Evolutionary conservation across 306 rosid species (phyloP).

Genomic region (Acacia confusa): DNA sequence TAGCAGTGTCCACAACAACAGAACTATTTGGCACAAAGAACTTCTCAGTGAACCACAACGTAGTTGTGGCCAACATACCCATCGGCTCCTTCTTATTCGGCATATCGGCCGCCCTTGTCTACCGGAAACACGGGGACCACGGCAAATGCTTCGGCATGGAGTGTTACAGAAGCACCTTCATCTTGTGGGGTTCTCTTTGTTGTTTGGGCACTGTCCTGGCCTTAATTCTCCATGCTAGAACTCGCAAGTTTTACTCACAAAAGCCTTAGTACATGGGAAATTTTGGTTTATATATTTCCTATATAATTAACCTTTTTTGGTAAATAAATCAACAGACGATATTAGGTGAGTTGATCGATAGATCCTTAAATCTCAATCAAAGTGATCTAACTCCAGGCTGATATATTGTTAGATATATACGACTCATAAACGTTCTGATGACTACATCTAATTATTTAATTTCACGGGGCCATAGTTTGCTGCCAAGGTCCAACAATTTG

Average conservation of each 20-base stretch:
- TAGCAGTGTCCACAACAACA: constrained; percentile 60
- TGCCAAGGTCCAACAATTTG: too few relatives aligned
- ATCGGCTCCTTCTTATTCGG: constrained; percentile 73
- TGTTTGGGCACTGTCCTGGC: constrained; percentile 58
- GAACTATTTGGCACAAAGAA: constrained; percentile 66
- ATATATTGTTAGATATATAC: neutral
- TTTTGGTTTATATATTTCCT: neutral
- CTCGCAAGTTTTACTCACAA: constrained; percentile 57
- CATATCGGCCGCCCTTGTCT: constrained; percentile 54
- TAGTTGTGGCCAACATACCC: constrained; percentile 74
- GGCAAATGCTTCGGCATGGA: constrained; percentile 73
- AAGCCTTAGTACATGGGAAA: neutral
- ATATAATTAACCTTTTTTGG: neutral
- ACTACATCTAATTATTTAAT: neutral
- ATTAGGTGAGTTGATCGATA: neutral
- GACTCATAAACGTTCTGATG: neutral
- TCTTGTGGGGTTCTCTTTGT: constrained; percentile 72
- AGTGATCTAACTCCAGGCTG: neutral
- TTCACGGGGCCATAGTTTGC: too few relatives aligned
- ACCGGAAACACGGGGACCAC: constrained; percentile 41
- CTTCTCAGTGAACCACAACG: constrained; percentile 76
- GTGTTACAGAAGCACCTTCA: constrained; percentile 59
- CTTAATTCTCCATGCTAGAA: constrained; percentile 49
- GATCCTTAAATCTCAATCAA: neutral
- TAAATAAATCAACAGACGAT: neutral